A percentile compares a stretch with the other conserved stretches of the same genome.
phyloP scores from a whole-genome alignment of 2,329 filamentous ascomycete genomes.

The Truncatella angustata region DNA sequence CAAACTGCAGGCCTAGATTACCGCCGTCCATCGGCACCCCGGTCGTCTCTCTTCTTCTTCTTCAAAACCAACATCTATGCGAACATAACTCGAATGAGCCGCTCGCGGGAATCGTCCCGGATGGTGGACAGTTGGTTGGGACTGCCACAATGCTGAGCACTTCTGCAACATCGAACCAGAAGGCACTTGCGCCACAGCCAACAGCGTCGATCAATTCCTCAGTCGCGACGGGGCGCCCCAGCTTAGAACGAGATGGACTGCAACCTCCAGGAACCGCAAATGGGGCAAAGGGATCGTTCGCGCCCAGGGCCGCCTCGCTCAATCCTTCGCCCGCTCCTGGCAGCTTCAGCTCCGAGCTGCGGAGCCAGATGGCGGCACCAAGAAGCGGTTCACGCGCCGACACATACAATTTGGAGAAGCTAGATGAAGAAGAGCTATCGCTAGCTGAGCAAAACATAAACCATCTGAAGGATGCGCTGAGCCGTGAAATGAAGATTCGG shows the following conservation, averaged over 20 bases:
- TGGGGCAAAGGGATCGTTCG: slow-evolving; percentile 55
- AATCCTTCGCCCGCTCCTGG: slow-evolving; percentile 71
- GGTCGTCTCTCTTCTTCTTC: no score
- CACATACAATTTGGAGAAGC: slow-evolving; percentile 50
- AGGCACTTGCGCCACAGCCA: slow-evolving; percentile 45
- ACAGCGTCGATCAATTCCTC: slow-evolving; percentile 34
- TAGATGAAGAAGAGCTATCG: slow-evolving; percentile 61
- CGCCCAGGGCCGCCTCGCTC: slow-evolving; percentile 60
- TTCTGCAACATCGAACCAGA: slow-evolving; percentile 54
- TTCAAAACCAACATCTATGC: slow-evolving; percentile 10
- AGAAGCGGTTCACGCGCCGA: slow-evolving; percentile 61
- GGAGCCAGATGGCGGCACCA: slow-evolving; percentile 66
- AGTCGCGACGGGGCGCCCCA: slow-evolving; percentile 38
- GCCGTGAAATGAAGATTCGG: slow-evolving; percentile 97
- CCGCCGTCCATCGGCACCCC: no score
- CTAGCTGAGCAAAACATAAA: slow-evolving; percentile 70
- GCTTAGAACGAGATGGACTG: slow-evolving; percentile 57
- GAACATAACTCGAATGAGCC: slow-evolving; percentile 14
- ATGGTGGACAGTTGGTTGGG: slow-evolving; percentile 29
- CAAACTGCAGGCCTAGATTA: no score
- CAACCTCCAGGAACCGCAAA: slow-evolving; percentile 44
- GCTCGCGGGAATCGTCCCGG: slow-evolving; percentile 20
- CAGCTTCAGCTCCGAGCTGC: slow-evolving; percentile 87
- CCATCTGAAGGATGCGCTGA: slow-evolving; percentile 77
- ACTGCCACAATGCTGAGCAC: slow-evolving; percentile 48